Base-by-base conservation (phyloP, 768 basidiomycete species). In the Porpolomopsis calyptriformis region DNA sequence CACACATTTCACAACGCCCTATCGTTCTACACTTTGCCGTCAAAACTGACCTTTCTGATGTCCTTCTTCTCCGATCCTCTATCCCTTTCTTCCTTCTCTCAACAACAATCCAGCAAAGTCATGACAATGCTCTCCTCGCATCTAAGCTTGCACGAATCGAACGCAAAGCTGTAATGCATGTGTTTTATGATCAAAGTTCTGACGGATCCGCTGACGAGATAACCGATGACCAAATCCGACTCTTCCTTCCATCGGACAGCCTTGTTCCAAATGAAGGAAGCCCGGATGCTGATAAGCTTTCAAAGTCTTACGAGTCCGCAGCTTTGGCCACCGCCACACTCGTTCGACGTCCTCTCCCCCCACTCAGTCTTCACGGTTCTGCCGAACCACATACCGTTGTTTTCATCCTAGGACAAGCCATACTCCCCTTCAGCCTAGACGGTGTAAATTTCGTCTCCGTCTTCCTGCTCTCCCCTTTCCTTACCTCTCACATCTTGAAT, bases 91-190 rank as follows among this genome's bases (percentile, higher is more conserved):
- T 91, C 58, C 55, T 98, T 41, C 71, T 93, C 55, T 93, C 90
- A 4, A 72, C 76, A 27, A 78, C 75, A 1, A 60, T 78, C 2
- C 85, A 90, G 59, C 76, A 91, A 57, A 88, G 91, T 3, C 85
- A 94, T 55, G 88, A 93, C 58, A 82, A 97, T 61, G 85, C 90
- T 19, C 66, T 97, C 27, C 74, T 98, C 14, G 89, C 90, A 11
- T 80, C 87, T 42, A 77, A 82, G 35, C 65, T 97, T 41, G 88
- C 94, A 0, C 72, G 73, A 29, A 61, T 72, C 5, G 78, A 85
- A 55, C 69, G 70, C 46, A 83, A 77, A 53, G 80, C 82, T 4
- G 87, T 94, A n/a, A 69, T 96, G 20, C 94, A 97, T 59, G 80
- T 75, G 11, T 96, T 91, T 63, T 80, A 84, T 55, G 57, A 68